Percentiles rank a stretch among this genome's conserved stretches.
These are phyloP conservation scores for Cucumis melo DNA, from an alignment of 306 rosid species.

Conservation along the genomic window DNA sequence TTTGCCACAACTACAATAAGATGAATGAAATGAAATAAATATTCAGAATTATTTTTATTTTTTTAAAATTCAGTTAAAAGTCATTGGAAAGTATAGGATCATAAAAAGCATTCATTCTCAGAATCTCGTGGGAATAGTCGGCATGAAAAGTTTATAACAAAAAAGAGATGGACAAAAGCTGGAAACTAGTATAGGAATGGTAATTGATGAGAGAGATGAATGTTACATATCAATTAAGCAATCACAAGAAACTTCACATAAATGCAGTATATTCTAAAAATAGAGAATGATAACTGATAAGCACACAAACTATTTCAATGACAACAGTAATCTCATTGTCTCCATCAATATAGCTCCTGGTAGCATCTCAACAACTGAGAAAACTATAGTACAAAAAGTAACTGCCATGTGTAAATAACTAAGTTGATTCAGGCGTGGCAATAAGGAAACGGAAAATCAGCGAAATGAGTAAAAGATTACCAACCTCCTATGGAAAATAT, in stretches of 20 bases:
- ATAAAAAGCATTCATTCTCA: neutral
- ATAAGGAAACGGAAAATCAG: neutral
- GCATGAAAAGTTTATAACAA: neutral
- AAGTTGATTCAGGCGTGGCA: neutral
- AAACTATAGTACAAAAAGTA: neutral
- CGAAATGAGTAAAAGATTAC: neutral
- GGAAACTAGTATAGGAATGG: neutral
- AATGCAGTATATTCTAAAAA: neutral
- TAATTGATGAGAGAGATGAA: neutral
- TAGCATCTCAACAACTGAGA: neutral
- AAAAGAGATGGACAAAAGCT: neutral
- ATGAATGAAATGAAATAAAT: neutral
- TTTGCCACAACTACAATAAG: neutral
- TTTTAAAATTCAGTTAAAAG: neutral
- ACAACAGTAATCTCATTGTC: neutral
- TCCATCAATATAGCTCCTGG: neutral
- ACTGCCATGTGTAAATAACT: neutral
- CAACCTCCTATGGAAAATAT: conserved; percentile 93
- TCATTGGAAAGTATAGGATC: neutral
- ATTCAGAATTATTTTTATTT: neutral
- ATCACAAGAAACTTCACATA: neutral
- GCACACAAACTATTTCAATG: neutral
- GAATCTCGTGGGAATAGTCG: neutral
- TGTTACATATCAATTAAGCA: neutral
- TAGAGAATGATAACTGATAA: neutral